Evolutionary conservation across 2,329 filamentous ascomycete species (phyloP).

Genomic region (Didymella pomorum): DNA sequence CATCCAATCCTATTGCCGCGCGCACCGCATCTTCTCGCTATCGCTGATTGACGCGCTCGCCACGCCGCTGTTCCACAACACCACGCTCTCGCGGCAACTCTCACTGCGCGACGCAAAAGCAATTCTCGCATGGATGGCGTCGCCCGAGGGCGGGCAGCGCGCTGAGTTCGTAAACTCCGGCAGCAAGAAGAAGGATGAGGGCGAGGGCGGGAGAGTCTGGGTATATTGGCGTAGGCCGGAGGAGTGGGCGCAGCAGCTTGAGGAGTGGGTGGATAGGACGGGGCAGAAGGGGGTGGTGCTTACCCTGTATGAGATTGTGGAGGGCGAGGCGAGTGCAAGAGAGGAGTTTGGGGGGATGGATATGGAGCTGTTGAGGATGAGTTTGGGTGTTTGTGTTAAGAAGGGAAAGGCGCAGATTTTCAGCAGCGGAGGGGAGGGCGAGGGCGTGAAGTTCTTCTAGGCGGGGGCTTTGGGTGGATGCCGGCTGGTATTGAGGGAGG

Average conservation of each 20-base stretch:
- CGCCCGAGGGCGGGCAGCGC: conserved; percentile 59
- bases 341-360: conserved; percentile 89
- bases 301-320: conserved; percentile 88
- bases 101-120: conserved; percentile 61
- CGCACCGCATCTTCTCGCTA: conserved; percentile 79
- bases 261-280: conserved; percentile 83
- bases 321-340: conserved; percentile 79
- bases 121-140: conserved; percentile 65
- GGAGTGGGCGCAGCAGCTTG: conserved; percentile 85
- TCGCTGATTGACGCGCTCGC: conserved; percentile 65
- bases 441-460: conserved; percentile 93
- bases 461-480: background rate
- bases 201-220: conserved; percentile 60
- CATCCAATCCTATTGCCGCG: conserved; percentile 82
- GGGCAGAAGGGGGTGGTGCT: conserved; percentile 88
- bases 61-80: conserved; percentile 65
- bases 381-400: conserved; percentile 83
- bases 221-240: conserved; percentile 87
- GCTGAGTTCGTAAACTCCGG: conserved; percentile 68
- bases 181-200: conserved; percentile 36
- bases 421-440: conserved; percentile 70
- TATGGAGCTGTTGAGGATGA: conserved; percentile 77
- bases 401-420: conserved; percentile 93
- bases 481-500: background rate
- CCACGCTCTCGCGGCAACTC: conserved; percentile 54